Evolutionary conservation across 2,329 filamentous ascomycete species (phyloP), one percentile per base, ranked within the genome.

Genomic region (Lithohypha guttulata): DNA sequence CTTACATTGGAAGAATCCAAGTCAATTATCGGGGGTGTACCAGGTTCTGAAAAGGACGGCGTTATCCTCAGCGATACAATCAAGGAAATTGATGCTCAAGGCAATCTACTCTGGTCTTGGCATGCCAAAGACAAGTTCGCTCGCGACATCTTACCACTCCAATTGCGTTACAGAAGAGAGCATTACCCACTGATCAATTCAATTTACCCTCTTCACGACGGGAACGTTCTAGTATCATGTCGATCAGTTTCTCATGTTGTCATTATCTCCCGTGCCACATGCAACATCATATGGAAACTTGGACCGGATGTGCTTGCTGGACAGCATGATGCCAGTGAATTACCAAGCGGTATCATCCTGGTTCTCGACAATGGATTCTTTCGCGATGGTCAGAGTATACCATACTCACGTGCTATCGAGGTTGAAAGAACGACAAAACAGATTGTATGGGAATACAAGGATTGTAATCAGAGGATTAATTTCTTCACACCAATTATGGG

Each of bases 401-500:
- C n/a, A 10, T 28, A n/a, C 9, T 4, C 26, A n/a, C 26, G 26
- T 4, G 9, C 9, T 4, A 28, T 28, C 15, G 4, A 28, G 15
- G 26, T 28, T 10, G 4, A 10, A 4, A 11, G 26, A 6, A 4
- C n/a, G 4, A 28, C 26, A 11, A 10, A 10, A 10, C 6, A 28
- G 9, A 10, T 28, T 4, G 26, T 28, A 4, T 28, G 26, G 26
- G 4, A 28, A 28, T 28, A 10, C 4, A 4, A 10, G 9, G 26
- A 28, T 10, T 4, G 4, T 6, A 4, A 11, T 6, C 26, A 4
- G 26, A 10, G 4, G 4, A n/a, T 25, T 8, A 6, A 68, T 2
- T 64, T 66, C 47, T 68, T 66, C 50, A 65, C 60, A 1, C 63
- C 64, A 1, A 68, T 68, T 37, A 67, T 68, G 64, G 65, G 65